Evolutionary conservation across 164 flowering plant genomes (phyloP).

Genomic region (Cinnamomum chago): DNA sequence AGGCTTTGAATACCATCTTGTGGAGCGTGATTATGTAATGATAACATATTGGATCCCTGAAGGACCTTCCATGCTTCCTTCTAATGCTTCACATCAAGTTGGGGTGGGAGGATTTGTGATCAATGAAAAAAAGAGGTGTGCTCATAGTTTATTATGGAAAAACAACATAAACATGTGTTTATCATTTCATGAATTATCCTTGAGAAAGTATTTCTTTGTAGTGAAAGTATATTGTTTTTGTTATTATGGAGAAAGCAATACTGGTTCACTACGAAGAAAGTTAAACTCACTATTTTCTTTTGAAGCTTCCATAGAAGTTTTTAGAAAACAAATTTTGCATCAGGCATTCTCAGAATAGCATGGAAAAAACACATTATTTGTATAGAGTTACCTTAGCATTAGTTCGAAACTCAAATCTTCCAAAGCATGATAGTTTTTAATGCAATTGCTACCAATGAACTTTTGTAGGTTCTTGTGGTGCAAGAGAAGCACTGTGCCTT

Average conservation of each 20-base stretch:
- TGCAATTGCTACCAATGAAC: not conserved
- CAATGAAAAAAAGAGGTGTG: slow-evolving; percentile 75
- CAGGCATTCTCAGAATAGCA: not conserved
- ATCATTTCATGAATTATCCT: not conserved
- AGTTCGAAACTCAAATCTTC: not conserved
- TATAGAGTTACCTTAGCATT: not conserved
- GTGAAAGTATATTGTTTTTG: not conserved
- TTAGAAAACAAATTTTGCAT: too few species aligned
- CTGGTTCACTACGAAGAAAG: not conserved
- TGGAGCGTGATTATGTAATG: slow-evolving; percentile 77
- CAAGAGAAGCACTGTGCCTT: slow-evolving; percentile 76
- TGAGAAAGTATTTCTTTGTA: not conserved
- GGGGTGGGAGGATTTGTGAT: slow-evolving; percentile 93
- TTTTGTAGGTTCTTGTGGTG: slow-evolving; percentile 75
- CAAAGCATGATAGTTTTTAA: not conserved
- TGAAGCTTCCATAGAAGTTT: not conserved
- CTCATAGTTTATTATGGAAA: not conserved
- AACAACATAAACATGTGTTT: too few species aligned
- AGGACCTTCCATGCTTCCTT: slow-evolving; percentile 80
- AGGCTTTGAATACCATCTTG: slow-evolving; percentile 89
- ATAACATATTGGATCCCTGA: slow-evolving; percentile 88
- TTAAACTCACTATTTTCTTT: not conserved
- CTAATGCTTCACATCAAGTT: slow-evolving; percentile 84
- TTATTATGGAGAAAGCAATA: not conserved
- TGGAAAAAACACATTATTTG: not conserved